phyloP scores from a whole-genome alignment of 495 filamentous ascomycete species.

The Beverwykella pulmonaria region DNA sequence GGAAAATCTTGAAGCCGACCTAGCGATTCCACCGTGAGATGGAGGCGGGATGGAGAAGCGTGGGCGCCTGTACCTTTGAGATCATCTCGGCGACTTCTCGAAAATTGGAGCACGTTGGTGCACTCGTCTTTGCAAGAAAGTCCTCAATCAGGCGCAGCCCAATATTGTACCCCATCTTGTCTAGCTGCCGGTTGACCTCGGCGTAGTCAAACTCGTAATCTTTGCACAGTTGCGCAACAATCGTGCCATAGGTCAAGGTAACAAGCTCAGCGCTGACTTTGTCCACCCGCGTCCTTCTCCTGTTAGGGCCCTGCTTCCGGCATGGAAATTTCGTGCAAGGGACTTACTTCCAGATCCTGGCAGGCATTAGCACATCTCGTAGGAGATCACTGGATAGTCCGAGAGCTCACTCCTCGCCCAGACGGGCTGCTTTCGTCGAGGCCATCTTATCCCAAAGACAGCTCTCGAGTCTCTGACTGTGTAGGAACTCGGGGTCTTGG shows the following conservation, averaged over 20 bases:
- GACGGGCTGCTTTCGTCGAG: slow-evolving; percentile 83
- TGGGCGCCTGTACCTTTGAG: slow-evolving; percentile 65
- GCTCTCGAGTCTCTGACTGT: neutral
- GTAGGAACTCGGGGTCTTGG: neutral
- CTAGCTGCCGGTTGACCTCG: slow-evolving; percentile 94
- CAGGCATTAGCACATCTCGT: slow-evolving; percentile 28
- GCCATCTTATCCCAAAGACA: slow-evolving; percentile 58
- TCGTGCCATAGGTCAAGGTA: slow-evolving; percentile 95
- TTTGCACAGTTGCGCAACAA: slow-evolving; percentile 93
- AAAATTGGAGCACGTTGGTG: slow-evolving; percentile 88
- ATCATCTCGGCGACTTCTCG: slow-evolving; percentile 96
- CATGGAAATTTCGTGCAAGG: slow-evolving; percentile 1
- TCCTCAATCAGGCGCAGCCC: slow-evolving; percentile 95
- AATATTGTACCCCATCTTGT: slow-evolving; percentile 99
- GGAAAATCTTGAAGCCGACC: slow-evolving; percentile 98
- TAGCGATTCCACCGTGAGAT: slow-evolving; percentile 43
- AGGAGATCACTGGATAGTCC: slow-evolving; percentile 17
- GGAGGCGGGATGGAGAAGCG: neutral
- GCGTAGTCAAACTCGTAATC: slow-evolving; percentile 91
- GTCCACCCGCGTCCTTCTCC: slow-evolving; percentile 64
- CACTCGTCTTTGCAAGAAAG: slow-evolving; percentile 91
- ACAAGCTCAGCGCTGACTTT: slow-evolving; percentile 91
- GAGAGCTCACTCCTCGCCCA: slow-evolving; percentile 90
- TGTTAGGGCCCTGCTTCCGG: slow-evolving; percentile 15
- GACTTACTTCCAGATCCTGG: slow-evolving; percentile 96